Evolutionary conservation across 441 rosid species (phyloP).

Genomic region (Gossypium gossypioides): DNA sequence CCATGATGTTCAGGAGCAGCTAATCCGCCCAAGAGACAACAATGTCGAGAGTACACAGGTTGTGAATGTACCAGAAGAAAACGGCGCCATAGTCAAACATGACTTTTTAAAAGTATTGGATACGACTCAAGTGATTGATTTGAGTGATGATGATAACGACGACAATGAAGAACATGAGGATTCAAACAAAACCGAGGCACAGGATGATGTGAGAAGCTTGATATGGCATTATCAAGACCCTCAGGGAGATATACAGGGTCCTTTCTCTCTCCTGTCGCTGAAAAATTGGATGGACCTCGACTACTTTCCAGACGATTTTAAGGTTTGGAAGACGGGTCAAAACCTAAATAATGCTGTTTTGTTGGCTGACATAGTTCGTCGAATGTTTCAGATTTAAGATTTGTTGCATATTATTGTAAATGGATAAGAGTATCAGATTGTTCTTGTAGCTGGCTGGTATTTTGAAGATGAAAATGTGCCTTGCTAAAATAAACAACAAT

Average conservation of each 20-base stretch:
- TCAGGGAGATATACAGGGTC: constrained; percentile 50
- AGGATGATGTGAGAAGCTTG: constrained; percentile 16
- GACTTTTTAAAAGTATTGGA: neutral
- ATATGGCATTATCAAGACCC: constrained; percentile 72
- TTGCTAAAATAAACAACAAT: neutral
- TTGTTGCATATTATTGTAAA: neutral
- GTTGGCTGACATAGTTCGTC: constrained; percentile 30
- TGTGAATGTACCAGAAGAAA: neutral
- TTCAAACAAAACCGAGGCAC: constrained; percentile 15
- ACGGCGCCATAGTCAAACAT: constrained; percentile 5
- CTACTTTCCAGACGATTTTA: constrained; percentile 52
- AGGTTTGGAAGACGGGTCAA: constrained; percentile 64
- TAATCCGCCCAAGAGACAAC: constrained; percentile 18
- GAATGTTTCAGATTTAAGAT: neutral
- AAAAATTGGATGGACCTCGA: constrained; percentile 48
- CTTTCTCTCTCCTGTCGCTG: constrained; percentile 47
- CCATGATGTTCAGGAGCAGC: constrained; percentile 20
- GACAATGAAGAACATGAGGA: constrained; percentile 36
- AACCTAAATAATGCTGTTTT: constrained; percentile 32
- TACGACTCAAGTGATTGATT: constrained; percentile 38
- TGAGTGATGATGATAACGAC: constrained; percentile 51
- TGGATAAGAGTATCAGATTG: neutral
- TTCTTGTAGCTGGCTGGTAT: neutral
- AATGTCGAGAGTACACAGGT: neutral
- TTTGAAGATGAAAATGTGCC: neutral